Evolutionary conservation across 73 alveolate species (phyloP), one percentile per base, ranked within the genome.

Genomic region (Blepharisma stoltei): DNA sequence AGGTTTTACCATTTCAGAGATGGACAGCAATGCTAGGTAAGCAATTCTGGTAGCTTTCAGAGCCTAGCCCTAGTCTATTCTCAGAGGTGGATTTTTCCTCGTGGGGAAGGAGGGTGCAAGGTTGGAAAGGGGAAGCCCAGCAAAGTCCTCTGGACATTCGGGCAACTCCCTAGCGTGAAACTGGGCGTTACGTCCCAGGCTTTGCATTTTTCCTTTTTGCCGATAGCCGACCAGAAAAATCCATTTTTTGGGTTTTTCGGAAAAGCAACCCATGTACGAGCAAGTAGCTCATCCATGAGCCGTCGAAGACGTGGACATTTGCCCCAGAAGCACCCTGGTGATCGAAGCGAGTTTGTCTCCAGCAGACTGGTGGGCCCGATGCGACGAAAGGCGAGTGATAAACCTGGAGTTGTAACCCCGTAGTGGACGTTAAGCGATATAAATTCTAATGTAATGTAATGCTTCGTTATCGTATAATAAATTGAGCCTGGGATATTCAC

Each of bases 401-500:
- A n/a, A n/a, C n/a, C n/a, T n/a, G n/a, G n/a, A n/a, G n/a, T n/a
- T n/a, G n/a, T n/a, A n/a, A n/a, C n/a, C n/a, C n/a, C n/a, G n/a
- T n/a, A n/a, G n/a, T n/a, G n/a, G n/a, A n/a, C n/a, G n/a, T n/a
- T n/a, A n/a, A n/a, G n/a, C n/a, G n/a, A n/a, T n/a, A n/a, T n/a
- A n/a, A n/a, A n/a, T n/a, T n/a, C n/a, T 7, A 21, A 55, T 55
- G 38, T 94, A 7, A 14, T 7, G 14, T 14, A 60, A 9, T 60
- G 73, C 73, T 60, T n/a, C 38, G 4, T 60, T 95, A 77, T 95
- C 99, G 23, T 90, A 88, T 0, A 97, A 94, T 45, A 95, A 78
- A 27, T 88, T 91, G 67, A 96, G 91, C 75, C 92, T 97, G 6
- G 97, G 91, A 77, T 85, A 68, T 52, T 95, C 89, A 37, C 90